Conservation (phyloP, 2,329 filamentous ascomycete species). For the Nothophaeocryptopus gaeumannii region DNA sequence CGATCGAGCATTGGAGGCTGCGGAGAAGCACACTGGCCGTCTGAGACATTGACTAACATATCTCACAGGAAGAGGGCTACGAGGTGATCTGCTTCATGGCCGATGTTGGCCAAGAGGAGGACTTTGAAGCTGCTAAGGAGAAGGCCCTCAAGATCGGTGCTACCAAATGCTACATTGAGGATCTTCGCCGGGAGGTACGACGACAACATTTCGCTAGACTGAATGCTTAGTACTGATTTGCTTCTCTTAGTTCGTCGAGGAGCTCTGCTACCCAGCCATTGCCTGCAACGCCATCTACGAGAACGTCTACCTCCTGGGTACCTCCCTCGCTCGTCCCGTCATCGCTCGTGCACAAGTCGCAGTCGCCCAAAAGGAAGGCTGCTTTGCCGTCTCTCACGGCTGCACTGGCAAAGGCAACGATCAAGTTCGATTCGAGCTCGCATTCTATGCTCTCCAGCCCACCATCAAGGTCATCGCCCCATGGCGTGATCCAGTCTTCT, state of each 20-base stretch:
- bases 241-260: slow-evolving; percentile 61
- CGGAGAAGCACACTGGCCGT: slow-evolving; percentile 19
- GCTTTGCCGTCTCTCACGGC: slow-evolving; percentile 47
- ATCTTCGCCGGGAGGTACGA: slow-evolving; percentile 57
- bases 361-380: slow-evolving; percentile 62
- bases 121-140: slow-evolving; percentile 68
- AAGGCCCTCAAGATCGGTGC: slow-evolving; percentile 71
- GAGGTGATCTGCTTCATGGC: slow-evolving; percentile 67
- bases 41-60: not conserved
- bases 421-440: slow-evolving; percentile 64
- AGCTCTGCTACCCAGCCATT: slow-evolving; percentile 76
- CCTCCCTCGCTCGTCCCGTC: slow-evolving; percentile 63
- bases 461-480: slow-evolving; percentile 71
- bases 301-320: slow-evolving; percentile 60
- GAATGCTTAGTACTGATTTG: not conserved
- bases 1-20: slow-evolving; percentile 13
- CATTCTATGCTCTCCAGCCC: slow-evolving; percentile 61
- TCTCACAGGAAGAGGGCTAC: slow-evolving; percentile 50
- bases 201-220: not conserved
- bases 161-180: slow-evolving; percentile 58
- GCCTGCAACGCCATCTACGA: slow-evolving; percentile 63
- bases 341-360: slow-evolving; percentile 66
- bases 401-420: slow-evolving; percentile 66
- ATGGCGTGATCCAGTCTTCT: slow-evolving; percentile 69
- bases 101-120: slow-evolving; percentile 62